Evolutionary conservation across 495 filamentous ascomycete genomes (phyloP).

Genomic region (Aspergillus saccharolyticus): DNA sequence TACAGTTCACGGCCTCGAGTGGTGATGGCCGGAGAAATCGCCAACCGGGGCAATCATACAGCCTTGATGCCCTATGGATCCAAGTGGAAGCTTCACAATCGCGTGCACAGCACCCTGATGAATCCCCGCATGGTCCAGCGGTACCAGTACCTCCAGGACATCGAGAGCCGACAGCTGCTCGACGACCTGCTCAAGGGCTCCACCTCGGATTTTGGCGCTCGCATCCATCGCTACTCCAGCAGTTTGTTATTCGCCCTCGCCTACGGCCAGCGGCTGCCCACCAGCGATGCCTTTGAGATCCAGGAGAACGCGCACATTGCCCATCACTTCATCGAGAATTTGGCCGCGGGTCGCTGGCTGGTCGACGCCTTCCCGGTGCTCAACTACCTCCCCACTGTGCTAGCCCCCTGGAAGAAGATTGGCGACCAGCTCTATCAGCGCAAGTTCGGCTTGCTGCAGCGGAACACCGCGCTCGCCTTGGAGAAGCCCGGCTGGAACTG

Average conservation of each 20-base stretch:
- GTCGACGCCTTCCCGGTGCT: constrained; percentile 27
- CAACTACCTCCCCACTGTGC: constrained; percentile 16
- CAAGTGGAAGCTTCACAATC: constrained; percentile 36
- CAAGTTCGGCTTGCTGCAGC: not conserved
- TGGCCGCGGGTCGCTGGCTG: too few species aligned
- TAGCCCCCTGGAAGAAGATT: constrained; percentile 22
- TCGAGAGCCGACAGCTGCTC: constrained; percentile 26
- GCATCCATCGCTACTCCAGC: constrained; percentile 17
- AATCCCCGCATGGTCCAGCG: constrained; percentile 28
- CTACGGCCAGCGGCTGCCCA: constrained; percentile 13
- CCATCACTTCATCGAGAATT: constrained; percentile 5
- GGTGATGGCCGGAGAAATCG: constrained; percentile 10
- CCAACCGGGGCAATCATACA: constrained; percentile 23
- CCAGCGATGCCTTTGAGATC: constrained; percentile 9
- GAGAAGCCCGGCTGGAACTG: constrained; percentile 10
- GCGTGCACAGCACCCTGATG: constrained; percentile 21
- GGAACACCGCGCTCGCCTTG: not conserved
- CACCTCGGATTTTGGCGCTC: constrained; percentile 9
- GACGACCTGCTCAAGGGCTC: constrained; percentile 11
- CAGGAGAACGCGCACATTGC: constrained; percentile 9
- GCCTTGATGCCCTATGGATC: constrained; percentile 40
- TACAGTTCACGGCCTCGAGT: constrained; percentile 22
- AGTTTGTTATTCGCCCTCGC: constrained; percentile 22
- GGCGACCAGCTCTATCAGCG: constrained; percentile 1
- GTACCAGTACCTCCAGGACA: constrained; percentile 34